Evolutionary conservation across 2,329 filamentous ascomycete genomes (phyloP), one percentile per base, ranked within the genome.

Genomic region (Fusarium phyllophilum): DNA sequence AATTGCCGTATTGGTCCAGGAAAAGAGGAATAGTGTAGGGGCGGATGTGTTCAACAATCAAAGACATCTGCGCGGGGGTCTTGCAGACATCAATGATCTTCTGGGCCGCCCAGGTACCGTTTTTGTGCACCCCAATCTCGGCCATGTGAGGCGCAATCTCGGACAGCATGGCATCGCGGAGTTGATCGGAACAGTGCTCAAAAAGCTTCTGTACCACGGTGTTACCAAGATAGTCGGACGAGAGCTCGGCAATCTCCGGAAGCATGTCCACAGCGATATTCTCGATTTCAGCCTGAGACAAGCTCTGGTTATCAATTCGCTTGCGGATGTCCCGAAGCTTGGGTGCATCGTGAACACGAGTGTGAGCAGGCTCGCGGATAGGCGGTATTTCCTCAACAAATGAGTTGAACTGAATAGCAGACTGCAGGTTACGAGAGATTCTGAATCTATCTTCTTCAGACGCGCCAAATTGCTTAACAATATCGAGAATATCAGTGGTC

Each of bases 201-300:
- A 99, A 99, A 51, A 99, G 87, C 84, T 99, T 99, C 85, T 99
- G 96, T 24, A 99, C 96, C n/a, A 99, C 96, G 0, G 96, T 99
- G 84, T 99, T 99, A 77, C 96, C 96, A 38, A 99, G 89, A 79
- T 99, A 99, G 83, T 99, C 96, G 0, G 96, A 97, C 6, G 96
- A 89, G 31, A 99, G 87, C 83, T 99, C 96, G 8, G 95, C 94
- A 80, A 99, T 96, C 82, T 99, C 96, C 15, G 96, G 94, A 22
- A 99, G 89, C 96, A 99, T 99, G 72, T 94, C 94, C 70, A 94
- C 88, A 45, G 96, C 96, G 72, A 96, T 97, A 73, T 91, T 92
- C 83, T 99, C 96, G 76, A 98, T 97, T 82, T 99, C 96, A 24
- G 92, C 87, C 69, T 93, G 89, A 3, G 93, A 93, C 81, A 96